These are phyloP conservation scores for Fusarium sp. DNA, from an alignment of 2,329 filamentous ascomycete species.

Conservation along the genomic window DNA sequence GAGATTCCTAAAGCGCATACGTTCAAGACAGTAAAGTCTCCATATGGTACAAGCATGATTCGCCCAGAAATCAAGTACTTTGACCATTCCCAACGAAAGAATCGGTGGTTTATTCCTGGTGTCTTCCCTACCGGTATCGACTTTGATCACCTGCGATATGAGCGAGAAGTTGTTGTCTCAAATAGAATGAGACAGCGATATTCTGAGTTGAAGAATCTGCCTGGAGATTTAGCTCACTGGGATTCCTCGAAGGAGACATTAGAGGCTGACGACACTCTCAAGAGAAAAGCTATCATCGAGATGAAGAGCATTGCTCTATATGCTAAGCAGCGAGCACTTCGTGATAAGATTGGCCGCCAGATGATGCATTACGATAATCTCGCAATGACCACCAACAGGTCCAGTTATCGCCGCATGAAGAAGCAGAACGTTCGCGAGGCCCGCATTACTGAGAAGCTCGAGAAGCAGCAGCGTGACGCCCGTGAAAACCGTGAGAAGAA, in stretches of 20 bases:
- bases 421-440: slow-evolving; percentile 96
- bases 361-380: slow-evolving; percentile 97
- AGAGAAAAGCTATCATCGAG: slow-evolving; percentile 91
- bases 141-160: slow-evolving; percentile 83
- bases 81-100: slow-evolving; percentile 78
- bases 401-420: slow-evolving; percentile 92
- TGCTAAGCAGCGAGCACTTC: slow-evolving; percentile 84
- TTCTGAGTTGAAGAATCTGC: slow-evolving; percentile 81
- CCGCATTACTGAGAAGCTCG: slow-evolving; percentile 96
- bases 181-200: slow-evolving; percentile 89
- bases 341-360: slow-evolving; percentile 86
- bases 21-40: slow-evolving; percentile 80
- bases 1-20: slow-evolving; percentile 55
- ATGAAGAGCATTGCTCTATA: slow-evolving; percentile 92
- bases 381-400: slow-evolving; percentile 95
- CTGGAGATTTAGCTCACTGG: slow-evolving; percentile 88
- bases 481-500: slow-evolving; percentile 97
- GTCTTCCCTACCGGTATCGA: slow-evolving; percentile 91
- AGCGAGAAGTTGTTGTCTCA: slow-evolving; percentile 87
- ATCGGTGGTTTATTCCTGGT: slow-evolving; percentile 83
- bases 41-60: slow-evolving; percentile 67
- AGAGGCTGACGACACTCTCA: slow-evolving; percentile 81
- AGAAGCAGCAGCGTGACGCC: slow-evolving; percentile 97
- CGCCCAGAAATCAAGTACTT: slow-evolving; percentile 75
- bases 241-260: slow-evolving; percentile 75